Conservation (phyloP, 257 asterid genomes). For the Solanum bulbocastanum region DNA sequence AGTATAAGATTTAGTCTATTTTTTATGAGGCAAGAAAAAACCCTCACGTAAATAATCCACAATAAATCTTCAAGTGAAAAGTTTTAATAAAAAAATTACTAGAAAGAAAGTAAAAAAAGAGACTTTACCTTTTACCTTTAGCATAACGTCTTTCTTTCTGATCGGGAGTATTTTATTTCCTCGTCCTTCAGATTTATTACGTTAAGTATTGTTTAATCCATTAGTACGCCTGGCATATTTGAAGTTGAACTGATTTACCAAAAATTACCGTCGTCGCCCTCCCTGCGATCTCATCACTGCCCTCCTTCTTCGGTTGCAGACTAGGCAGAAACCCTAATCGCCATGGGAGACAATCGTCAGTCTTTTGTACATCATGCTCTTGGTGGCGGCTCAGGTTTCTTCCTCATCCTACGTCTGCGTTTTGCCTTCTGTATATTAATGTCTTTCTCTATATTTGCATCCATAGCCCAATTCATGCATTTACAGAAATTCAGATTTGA, state of each 20-base stretch:
- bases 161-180: not conserved
- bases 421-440: not conserved
- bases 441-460: not conserved
- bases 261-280: constrained; percentile 10
- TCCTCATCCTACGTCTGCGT: not conserved
- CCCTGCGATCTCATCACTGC: constrained; percentile 1
- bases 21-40: not conserved
- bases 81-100: not conserved
- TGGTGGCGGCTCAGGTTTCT: constrained; percentile 64
- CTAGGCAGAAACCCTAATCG: constrained; percentile 29
- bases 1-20: not conserved
- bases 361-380: constrained; percentile 48
- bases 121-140: not conserved
- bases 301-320: not conserved
- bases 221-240: not conserved
- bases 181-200: not conserved
- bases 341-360: constrained; percentile 48
- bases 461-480: not conserved
- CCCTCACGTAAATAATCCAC: not conserved
- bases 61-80: not conserved
- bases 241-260: constrained; percentile 4
- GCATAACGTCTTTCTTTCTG: not conserved
- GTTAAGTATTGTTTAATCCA: not conserved
- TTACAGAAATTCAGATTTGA: not conserved
- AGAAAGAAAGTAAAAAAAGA: too few relatives aligned